Conservation (phyloP, 176 grass and related monocot species). For the Oryza punctata region DNA sequence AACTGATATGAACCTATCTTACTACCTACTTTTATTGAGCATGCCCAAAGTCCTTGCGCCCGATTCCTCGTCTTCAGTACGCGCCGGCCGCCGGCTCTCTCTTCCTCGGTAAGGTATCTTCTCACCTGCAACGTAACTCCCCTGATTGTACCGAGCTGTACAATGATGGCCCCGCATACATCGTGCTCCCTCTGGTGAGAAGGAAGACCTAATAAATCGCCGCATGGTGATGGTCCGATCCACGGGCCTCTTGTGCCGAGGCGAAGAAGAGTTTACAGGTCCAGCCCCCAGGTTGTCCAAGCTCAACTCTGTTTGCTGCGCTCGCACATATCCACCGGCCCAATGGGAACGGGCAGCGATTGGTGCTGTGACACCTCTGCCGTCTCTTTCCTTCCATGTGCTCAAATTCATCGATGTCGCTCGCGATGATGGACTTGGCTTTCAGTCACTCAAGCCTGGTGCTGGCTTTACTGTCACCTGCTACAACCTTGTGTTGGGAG, state of each 20-base stretch:
- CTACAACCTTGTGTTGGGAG: background rate
- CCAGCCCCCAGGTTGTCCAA: background rate
- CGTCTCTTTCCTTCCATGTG: background rate
- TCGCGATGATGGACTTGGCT: background rate
- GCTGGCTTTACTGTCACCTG: constrained; percentile 21
- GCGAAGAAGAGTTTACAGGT: background rate
- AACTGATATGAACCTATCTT: too few species aligned
- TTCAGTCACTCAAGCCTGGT: background rate
- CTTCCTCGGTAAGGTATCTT: too few species aligned
- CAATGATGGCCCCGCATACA: background rate
- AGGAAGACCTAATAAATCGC: background rate
- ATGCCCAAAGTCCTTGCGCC: too few species aligned
- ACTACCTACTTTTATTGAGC: too few species aligned
- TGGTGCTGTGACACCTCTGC: background rate
- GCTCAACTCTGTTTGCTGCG: background rate
- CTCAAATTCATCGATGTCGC: constrained; percentile 8
- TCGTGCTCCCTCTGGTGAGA: background rate
- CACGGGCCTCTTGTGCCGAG: background rate
- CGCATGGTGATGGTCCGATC: background rate
- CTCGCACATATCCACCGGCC: too few species aligned
- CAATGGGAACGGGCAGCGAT: too few species aligned
- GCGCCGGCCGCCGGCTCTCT: too few species aligned
- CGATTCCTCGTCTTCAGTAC: too few species aligned
- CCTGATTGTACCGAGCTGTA: background rate
- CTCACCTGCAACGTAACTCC: too few species aligned